Conservation (phyloP, 2,329 filamentous ascomycete species). For the Xylariaceae sp. region DNA sequence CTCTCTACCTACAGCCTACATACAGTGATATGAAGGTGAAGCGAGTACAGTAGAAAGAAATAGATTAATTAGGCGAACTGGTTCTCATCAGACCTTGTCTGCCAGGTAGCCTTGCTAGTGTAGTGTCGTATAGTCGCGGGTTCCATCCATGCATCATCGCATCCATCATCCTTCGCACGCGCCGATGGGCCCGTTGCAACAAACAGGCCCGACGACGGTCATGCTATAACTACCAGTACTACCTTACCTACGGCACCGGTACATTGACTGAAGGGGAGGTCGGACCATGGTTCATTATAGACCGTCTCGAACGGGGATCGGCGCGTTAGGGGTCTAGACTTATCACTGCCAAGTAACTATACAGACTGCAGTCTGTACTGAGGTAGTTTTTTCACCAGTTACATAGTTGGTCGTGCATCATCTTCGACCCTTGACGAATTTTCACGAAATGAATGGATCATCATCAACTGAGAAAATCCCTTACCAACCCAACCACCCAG, state of each 20-base stretch:
- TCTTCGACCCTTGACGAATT: too few species aligned
- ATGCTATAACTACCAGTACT: background rate
- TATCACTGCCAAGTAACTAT: background rate
- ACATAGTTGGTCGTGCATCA: background rate
- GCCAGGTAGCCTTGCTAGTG: too few species aligned
- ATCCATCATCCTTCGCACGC: background rate
- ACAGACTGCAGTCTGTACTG: too few species aligned
- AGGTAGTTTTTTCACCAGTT: too few species aligned
- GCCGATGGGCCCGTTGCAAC: background rate
- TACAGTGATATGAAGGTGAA: too few species aligned
- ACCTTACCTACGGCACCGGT: background rate
- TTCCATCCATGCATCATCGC: too few species aligned
- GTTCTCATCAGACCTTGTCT: too few species aligned
- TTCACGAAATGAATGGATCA: too few species aligned
- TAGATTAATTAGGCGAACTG: too few species aligned
- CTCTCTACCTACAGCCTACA: too few species aligned
- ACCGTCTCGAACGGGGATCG: conserved; percentile 6
- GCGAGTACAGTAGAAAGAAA: too few species aligned
- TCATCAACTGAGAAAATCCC: conserved; percentile 4
- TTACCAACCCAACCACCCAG: background rate
- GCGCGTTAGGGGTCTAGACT: background rate
- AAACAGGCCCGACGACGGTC: background rate
- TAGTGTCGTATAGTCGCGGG: too few species aligned
- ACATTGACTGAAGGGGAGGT: background rate
- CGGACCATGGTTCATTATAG: background rate